Evolutionary conservation across 352 stramenopile species (phyloP).

Genomic region (Phytophthora pistaciae): DNA sequence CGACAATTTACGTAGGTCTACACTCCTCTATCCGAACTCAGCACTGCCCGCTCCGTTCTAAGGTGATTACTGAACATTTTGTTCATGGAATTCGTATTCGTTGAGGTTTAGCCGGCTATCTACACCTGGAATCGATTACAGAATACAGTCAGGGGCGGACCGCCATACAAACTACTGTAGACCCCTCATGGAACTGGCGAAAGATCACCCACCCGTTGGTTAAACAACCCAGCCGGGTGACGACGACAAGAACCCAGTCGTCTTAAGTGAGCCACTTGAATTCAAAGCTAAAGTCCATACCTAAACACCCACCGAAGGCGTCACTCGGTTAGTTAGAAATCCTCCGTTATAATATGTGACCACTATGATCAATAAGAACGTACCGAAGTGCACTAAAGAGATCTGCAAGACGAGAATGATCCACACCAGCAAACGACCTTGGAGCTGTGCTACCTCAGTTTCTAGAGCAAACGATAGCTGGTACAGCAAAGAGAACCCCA

Average conservation of each 20-base stretch:
- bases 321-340: background rate
- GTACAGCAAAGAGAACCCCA: conserved; percentile 7
- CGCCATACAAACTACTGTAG: conserved; percentile 20
- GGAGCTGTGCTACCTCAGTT: background rate
- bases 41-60: no score
- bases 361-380: background rate
- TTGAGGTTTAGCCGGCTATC: no score
- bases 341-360: background rate
- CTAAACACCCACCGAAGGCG: background rate
- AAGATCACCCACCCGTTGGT: no score
- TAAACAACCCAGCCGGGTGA: no score
- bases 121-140: no score
- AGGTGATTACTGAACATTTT: no score
- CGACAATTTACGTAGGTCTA: no score
- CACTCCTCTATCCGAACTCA: no score
- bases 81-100: no score
- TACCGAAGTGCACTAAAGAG: conserved; percentile 7
- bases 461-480: conserved; percentile 6
- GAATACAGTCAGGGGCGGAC: conserved; percentile 19
- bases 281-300: conserved; percentile 23
- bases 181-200: conserved; percentile 67
- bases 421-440: conserved; percentile 7
- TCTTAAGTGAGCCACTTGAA: conserved; percentile 10
- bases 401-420: background rate
- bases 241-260: no score